Evolutionary conservation across 371 early-diverging fungal species (phyloP).

Genomic region (Basidiobolus heterosporus): DNA sequence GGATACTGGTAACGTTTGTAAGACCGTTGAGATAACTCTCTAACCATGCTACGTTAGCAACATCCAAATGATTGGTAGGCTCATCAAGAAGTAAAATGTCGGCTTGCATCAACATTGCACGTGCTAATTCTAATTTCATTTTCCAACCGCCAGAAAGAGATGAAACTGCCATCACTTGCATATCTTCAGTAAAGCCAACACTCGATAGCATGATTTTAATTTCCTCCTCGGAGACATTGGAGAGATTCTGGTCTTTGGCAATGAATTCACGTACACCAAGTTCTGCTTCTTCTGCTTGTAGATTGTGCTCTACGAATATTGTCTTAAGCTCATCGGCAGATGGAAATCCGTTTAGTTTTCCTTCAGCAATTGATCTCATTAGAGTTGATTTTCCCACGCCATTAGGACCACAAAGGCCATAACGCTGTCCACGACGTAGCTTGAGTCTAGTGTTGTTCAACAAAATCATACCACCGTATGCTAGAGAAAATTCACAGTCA

Average conservation of each 20-base stretch:
- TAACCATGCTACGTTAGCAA: constrained; percentile 64
- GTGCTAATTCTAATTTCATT: constrained; percentile 74
- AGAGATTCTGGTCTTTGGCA: constrained; percentile 17
- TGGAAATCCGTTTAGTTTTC: constrained; percentile 69
- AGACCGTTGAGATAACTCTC: constrained; percentile 58
- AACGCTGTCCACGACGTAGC: constrained; percentile 62
- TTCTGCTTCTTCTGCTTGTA: constrained; percentile 58
- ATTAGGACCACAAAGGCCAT: constrained; percentile 75
- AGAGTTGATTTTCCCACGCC: constrained; percentile 84
- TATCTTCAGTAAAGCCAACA: constrained; percentile 51
- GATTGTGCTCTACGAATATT: constrained; percentile 60
- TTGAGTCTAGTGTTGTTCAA: constrained; percentile 59
- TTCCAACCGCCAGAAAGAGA: constrained; percentile 79
- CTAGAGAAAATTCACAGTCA: constrained; percentile 67
- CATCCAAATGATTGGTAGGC: constrained; percentile 87
- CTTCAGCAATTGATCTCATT: constrained; percentile 67
- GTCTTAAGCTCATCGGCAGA: constrained; percentile 50
- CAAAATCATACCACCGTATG: constrained; percentile 70
- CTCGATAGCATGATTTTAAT: constrained; percentile 36
- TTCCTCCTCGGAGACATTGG: constrained; percentile 15
- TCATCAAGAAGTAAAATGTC: constrained; percentile 79
- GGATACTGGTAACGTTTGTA: constrained; percentile 59
- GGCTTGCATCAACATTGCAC: constrained; percentile 67
- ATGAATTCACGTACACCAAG: constrained; percentile 46
- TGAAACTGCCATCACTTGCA: constrained; percentile 44